These are phyloP conservation scores for Aspergillus sp. DNA, from an alignment of 2,329 filamentous ascomycete genomes.

Conservation along the genomic window DNA sequence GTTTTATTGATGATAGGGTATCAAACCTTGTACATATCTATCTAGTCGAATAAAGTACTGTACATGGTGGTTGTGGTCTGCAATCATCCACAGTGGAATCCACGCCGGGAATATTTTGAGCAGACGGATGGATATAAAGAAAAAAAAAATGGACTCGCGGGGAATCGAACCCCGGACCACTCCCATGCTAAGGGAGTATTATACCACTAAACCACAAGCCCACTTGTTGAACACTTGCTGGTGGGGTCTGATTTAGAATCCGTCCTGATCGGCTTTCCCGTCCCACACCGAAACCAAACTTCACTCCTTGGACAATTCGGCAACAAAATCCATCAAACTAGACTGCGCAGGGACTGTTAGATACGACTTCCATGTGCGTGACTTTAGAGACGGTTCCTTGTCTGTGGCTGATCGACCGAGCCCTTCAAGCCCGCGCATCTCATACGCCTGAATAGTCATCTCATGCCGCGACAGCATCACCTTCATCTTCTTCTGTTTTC, in stretches of 20 bases:
- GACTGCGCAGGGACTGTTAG: background rate
- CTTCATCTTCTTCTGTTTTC: constrained; percentile 27
- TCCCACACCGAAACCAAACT: background rate
- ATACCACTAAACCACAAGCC: constrained; percentile 45
- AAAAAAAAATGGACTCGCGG: constrained; percentile 39
- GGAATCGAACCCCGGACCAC: constrained; percentile 48
- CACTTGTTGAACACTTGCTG: constrained; percentile 8
- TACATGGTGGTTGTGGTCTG: background rate
- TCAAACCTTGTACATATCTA: background rate
- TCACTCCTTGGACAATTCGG: constrained; percentile 11
- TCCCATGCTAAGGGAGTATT: constrained; percentile 46
- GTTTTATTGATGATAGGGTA: background rate
- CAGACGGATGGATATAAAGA: background rate
- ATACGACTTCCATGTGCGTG: constrained; percentile 19
- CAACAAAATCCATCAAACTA: constrained; percentile 24
- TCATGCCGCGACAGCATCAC: constrained; percentile 23
- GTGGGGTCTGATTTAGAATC: background rate
- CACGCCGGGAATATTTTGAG: too few species aligned
- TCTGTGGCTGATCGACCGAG: constrained; percentile 5
- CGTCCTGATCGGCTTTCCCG: background rate
- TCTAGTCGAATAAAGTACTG: background rate
- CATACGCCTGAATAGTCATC: constrained; percentile 18
- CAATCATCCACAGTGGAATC: background rate
- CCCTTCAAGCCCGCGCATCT: constrained; percentile 12
- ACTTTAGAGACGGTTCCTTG: constrained; percentile 8